These are phyloP conservation scores for Ascochyta lentis DNA, from an alignment of 2,329 filamentous ascomycete genomes.

Conservation along the genomic window DNA sequence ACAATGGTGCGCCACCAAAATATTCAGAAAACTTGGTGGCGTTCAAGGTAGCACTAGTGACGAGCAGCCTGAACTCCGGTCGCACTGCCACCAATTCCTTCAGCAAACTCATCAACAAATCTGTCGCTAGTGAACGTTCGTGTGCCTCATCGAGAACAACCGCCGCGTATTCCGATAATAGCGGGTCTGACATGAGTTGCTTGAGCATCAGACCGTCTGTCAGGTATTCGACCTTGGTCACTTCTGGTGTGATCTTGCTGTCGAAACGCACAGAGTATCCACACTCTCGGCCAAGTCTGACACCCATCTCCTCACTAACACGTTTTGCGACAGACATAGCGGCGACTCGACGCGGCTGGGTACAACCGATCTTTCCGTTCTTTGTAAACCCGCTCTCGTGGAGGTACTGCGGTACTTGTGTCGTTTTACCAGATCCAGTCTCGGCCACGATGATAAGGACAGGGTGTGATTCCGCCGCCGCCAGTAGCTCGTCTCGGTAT, in stretches of 20 bases:
- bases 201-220: constrained; percentile 94
- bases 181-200: constrained; percentile 88
- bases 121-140: constrained; percentile 88
- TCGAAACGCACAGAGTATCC: constrained; percentile 97
- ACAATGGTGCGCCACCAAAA: constrained; percentile 91
- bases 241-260: constrained; percentile 77
- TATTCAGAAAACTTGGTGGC: constrained; percentile 90
- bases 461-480: constrained; percentile 85
- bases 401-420: constrained; percentile 91
- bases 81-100: constrained; percentile 86
- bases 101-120: constrained; percentile 85
- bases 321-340: constrained; percentile 97
- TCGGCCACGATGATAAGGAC: constrained; percentile 92
- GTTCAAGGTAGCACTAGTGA: constrained; percentile 94
- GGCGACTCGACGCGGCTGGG: constrained; percentile 91
- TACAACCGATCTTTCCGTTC: constrained; percentile 83
- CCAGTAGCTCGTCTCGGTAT: constrained; percentile 83
- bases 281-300: constrained; percentile 88
- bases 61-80: constrained; percentile 86
- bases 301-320: constrained; percentile 92
- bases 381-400: constrained; percentile 69
- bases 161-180: constrained; percentile 80
- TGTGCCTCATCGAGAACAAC: constrained; percentile 98
- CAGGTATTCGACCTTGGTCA: constrained; percentile 93
- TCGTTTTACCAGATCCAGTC: constrained; percentile 95